Evolutionary conservation across 2,329 filamentous ascomycete species (phyloP), one percentile per base, ranked within the genome.

Genomic region (Fusarium sp.): DNA sequence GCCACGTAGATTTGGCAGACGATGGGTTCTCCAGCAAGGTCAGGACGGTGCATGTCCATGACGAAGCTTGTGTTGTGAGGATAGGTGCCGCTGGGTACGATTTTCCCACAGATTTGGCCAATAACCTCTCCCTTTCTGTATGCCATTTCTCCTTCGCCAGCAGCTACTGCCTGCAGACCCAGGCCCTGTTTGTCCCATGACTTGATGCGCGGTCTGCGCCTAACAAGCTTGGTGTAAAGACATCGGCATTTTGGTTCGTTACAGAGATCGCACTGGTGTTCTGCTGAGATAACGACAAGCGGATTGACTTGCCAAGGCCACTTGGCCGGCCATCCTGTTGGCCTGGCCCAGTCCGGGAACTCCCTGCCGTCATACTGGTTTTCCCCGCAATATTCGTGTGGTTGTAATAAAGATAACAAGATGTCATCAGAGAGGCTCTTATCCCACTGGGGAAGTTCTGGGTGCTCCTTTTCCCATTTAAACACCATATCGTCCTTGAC

Each of bases 21-120:
- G 23, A 40, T 36, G 3, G 50, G 36, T 15, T 53, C 36, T 7
- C 34, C 50, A 16, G 23, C 34, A 18, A 53, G 16, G 34, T 53
- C 50, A n/a, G 50, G 50, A 16, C 50, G 50, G 13, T 53, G 36
- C 36, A 53, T 40, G n/a, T 53, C 50, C 50, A 53, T 53, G 15
- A 53, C 50, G 16, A 30, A 39, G 50, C 50, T 53, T 1, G 50
- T 39, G 50, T 53, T 53, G 50, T 53, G 50, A 40, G 34, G 50
- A 53, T 53, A 40, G 3, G 50, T 53, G 11, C 50, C 50, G 15
- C 36, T 53, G 4, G 50, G 50, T 4, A 40, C 50, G 7, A 53
- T 39, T 15, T 53, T 53, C 36, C 50, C 50, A 7, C 50, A 53
- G 15, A 53, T 53, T 4, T 53, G 50, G 0, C 50, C 50, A 34